A percentile compares a stretch with the other conserved stretches of the same genome.
These are phyloP conservation scores for Cymbopogon citratus DNA, from an alignment of 176 grass and related monocot species.

Conservation along the genomic window DNA sequence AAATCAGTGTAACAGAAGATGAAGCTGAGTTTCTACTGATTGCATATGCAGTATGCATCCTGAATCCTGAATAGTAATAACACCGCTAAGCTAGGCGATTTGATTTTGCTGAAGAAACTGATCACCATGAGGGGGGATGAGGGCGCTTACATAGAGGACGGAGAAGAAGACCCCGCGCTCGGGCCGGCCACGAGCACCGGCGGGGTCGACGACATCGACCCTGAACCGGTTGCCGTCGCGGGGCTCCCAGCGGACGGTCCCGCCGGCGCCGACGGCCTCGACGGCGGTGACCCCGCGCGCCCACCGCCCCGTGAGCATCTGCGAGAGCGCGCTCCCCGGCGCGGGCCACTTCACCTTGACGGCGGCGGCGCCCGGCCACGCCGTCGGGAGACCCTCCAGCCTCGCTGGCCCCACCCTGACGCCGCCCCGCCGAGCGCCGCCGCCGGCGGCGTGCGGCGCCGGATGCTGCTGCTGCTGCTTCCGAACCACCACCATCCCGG, in stretches of 20 bases:
- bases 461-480: background rate
- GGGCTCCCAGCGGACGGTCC: slow-evolving; percentile 45
- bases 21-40: background rate
- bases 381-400: slow-evolving; percentile 47
- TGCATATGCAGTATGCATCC: background rate
- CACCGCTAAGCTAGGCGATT: background rate
- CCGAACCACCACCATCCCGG: slow-evolving; percentile 32
- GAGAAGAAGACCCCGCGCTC: slow-evolving; percentile 53
- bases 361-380: slow-evolving; percentile 22
- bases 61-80: too few species aligned
- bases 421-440: slow-evolving; percentile 9
- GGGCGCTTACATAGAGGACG: slow-evolving; percentile 66
- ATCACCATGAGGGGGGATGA: background rate
- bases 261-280: slow-evolving; percentile 27
- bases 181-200: background rate
- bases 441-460: background rate
- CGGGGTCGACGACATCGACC: slow-evolving; percentile 15
- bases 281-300: slow-evolving; percentile 46
- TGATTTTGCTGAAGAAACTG: background rate
- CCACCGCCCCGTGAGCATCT: slow-evolving; percentile 40
- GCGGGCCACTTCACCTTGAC: slow-evolving; percentile 72
- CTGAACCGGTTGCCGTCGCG: slow-evolving; percentile 43
- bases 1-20: background rate
- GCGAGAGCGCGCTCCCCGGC: slow-evolving; percentile 21
- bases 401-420: slow-evolving; percentile 45